Evolutionary conservation across 768 basidiomycete species (phyloP).

Genomic region (Macrolepiota albuminosa): DNA sequence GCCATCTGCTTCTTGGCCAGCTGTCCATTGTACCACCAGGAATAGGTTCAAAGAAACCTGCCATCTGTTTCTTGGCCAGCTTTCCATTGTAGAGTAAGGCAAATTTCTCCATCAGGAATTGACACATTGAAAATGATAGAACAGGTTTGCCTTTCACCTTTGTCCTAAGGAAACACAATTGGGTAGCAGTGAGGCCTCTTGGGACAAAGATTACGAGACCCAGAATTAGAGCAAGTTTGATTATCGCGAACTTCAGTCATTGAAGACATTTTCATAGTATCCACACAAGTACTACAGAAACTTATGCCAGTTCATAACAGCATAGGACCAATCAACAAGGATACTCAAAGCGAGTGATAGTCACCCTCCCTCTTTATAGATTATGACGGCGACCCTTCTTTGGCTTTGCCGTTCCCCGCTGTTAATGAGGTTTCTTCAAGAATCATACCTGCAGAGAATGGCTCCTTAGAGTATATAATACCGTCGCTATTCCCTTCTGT

Average conservation of each 20-base stretch:
- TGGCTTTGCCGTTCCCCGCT: not conserved
- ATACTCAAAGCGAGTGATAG: not conserved
- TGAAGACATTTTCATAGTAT: no score
- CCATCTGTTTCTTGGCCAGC: no score
- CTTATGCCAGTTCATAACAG: not conserved
- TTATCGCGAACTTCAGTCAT: not conserved
- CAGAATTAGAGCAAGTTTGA: not conserved
- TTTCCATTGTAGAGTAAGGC: no score
- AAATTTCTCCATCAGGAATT: no score
- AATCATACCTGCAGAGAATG: conserved; percentile 16
- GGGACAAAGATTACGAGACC: not conserved
- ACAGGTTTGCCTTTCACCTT: no score
- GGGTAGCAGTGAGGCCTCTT: no score
- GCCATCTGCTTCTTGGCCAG: no score
- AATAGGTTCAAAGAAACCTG: no score
- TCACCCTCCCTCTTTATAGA: not conserved
- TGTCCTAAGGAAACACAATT: no score
- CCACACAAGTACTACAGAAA: not conserved
- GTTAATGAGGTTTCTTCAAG: not conserved
- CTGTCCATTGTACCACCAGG: no score
- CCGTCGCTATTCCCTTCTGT: conserved; percentile 13
- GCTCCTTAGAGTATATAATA: conserved; percentile 19
- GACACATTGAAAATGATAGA: no score
- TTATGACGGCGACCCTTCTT: not conserved
- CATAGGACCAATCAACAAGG: not conserved